These are phyloP conservation scores for Pedinophyceae sp. DNA, from an alignment of 139 green algal species.

Conservation along the genomic window DNA sequence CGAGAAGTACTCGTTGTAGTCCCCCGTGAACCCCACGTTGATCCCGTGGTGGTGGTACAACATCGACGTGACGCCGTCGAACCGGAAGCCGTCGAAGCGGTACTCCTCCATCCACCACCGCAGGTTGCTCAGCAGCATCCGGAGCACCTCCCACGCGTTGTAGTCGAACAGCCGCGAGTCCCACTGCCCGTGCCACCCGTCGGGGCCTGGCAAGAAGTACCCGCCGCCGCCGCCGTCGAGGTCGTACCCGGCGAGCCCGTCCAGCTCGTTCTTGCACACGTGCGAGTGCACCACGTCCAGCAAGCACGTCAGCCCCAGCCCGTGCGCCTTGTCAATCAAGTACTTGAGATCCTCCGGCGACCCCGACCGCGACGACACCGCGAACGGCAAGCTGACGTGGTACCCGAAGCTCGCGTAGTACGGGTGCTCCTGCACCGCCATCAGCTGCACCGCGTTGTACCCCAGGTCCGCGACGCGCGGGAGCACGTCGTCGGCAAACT, in stretches of 20 bases:
- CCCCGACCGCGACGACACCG: conserved; percentile 46
- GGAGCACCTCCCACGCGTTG: conserved; percentile 42
- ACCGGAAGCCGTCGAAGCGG: conserved; percentile 87
- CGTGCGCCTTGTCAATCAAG: conserved; percentile 39
- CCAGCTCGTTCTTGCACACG: conserved; percentile 63
- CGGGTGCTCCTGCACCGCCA: conserved; percentile 84
- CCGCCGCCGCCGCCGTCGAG: conserved; percentile 47
- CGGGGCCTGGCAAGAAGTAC: conserved; percentile 71
- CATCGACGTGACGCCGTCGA: conserved; percentile 95
- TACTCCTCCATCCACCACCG: conserved; percentile 91
- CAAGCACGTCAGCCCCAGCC: conserved; percentile 69
- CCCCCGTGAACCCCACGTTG: conserved; percentile 58
- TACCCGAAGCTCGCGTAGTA: conserved; percentile 92
- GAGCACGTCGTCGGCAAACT: conserved; percentile 75
- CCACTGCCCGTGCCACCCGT: conserved; percentile 79
- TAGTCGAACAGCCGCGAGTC: conserved; percentile 85
- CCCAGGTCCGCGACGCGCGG: conserved; percentile 56
- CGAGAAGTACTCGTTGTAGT: conserved; percentile 66
- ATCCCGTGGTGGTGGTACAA: conserved; percentile 95
- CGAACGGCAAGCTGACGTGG: conserved; percentile 89
- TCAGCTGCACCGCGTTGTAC: conserved; percentile 86
- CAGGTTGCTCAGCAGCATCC: conserved; percentile 89
- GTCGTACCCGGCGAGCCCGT: conserved; percentile 86
- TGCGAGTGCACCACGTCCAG: conserved; percentile 90
- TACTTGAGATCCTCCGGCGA: conserved; percentile 79